Conservation (phyloP, 805 yeast genomes). For the Ogataea henricii region DNA sequence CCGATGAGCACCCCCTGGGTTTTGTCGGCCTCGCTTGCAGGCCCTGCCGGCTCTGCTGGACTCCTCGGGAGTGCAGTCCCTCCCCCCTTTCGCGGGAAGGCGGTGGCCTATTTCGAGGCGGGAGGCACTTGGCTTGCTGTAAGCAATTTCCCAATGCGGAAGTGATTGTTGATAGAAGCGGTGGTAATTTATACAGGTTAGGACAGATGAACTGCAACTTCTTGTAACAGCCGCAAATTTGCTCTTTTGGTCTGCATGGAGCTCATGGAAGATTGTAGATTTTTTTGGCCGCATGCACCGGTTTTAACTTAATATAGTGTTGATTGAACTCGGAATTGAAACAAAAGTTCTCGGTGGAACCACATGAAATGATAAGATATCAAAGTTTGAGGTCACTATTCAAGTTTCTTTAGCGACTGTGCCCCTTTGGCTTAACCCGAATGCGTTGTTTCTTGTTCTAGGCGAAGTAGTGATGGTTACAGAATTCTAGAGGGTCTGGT, state of each 20-base stretch:
- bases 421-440: no score
- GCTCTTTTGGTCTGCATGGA: neutral
- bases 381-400: no score
- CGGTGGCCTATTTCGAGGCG: neutral
- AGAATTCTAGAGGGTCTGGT: no score
- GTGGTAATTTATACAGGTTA: neutral
- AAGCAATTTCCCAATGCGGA: neutral
- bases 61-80: neutral
- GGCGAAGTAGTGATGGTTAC: no score
- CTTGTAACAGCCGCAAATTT: neutral
- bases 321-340: no score
- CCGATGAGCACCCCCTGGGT: constrained; percentile 1
- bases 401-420: no score
- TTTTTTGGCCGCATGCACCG: neutral
- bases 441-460: no score
- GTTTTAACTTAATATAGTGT: no score
- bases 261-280: neutral
- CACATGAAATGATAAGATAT: no score
- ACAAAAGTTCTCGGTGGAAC: no score
- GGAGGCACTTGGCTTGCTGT: neutral
- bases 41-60: neutral
- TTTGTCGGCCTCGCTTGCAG: neutral
- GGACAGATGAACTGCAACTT: neutral
- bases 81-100: neutral
- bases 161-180: neutral